Evolutionary conservation across 345 rosid species (phyloP).

Genomic region (Citrus australasica): DNA sequence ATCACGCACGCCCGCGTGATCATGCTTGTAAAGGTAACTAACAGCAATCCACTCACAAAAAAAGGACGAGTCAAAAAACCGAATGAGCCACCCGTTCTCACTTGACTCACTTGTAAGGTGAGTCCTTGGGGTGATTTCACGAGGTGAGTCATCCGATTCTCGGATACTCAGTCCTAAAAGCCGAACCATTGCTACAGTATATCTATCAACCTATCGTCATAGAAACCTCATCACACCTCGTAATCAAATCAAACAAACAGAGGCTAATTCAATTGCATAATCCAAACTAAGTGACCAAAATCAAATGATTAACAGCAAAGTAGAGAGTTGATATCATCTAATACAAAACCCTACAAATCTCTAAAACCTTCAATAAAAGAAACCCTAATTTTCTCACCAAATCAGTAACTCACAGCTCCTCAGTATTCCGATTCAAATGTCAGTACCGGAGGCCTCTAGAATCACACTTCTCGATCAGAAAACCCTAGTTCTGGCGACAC

Average conservation of each 20-base stretch:
- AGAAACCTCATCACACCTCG: slow-evolving; percentile 18
- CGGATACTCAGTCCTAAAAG: slow-evolving; percentile 77
- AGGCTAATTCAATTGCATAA: slow-evolving; percentile 8
- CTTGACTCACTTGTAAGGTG: slow-evolving; percentile 69
- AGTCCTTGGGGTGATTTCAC: slow-evolving; percentile 77
- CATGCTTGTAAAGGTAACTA: slow-evolving; percentile 97
- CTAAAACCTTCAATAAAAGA: not conserved
- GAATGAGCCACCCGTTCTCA: slow-evolving; percentile 95
- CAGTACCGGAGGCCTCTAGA: not conserved
- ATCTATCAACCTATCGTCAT: slow-evolving; percentile 43
- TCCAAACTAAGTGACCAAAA: not conserved
- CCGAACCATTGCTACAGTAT: slow-evolving; percentile 57
- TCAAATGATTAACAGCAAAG: not conserved
- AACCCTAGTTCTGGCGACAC: not conserved
- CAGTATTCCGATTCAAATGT: slow-evolving; percentile 9
- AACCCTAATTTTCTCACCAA: not conserved
- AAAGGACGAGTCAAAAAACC: slow-evolving; percentile 96
- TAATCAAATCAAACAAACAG: slow-evolving; percentile 9
- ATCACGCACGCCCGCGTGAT: slow-evolving; percentile 89
- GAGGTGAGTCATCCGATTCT: slow-evolving; percentile 73
- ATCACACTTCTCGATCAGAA: slow-evolving; percentile 13
- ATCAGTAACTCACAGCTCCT: not conserved
- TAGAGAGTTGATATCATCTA: not conserved
- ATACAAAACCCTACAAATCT: not conserved
- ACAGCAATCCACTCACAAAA: slow-evolving; percentile 99